phyloP scores from a whole-genome alignment of 129 eudicot genomes.

The Oenanthe sinensis region DNA sequence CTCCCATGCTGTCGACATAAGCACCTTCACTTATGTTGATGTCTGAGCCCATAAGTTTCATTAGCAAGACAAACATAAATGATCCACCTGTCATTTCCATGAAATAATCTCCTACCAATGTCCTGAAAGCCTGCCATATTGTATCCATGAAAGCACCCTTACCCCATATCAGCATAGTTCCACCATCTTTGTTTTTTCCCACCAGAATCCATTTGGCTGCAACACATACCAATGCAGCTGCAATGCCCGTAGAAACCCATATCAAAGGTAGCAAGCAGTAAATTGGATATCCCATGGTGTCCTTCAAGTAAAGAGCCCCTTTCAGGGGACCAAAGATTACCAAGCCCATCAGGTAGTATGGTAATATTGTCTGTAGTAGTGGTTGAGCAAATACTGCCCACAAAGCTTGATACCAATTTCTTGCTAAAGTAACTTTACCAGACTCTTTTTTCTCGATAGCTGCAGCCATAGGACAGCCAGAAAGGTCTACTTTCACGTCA shows the following conservation, averaged over 20 bases:
- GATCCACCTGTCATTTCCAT: conserved; percentile 70
- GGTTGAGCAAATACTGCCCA: conserved; percentile 71
- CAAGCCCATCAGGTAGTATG: conserved; percentile 56
- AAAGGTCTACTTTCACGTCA: conserved; percentile 78
- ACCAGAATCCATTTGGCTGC: conserved; percentile 59
- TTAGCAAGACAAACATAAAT: conserved; percentile 47
- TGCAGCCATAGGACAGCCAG: conserved; percentile 73
- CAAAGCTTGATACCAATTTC: conserved; percentile 49
- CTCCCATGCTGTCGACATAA: conserved; percentile 83
- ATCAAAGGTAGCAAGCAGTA: conserved; percentile 57
- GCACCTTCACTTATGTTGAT: conserved; percentile 44
- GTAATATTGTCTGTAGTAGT: conserved; percentile 57
- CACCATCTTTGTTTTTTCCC: conserved; percentile 67
- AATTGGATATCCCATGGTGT: conserved; percentile 35
- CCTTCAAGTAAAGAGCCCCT: conserved; percentile 26
- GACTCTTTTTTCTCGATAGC: conserved; percentile 20
- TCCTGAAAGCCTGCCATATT: conserved; percentile 77
- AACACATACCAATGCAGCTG: conserved; percentile 48
- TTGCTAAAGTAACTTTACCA: conserved; percentile 38
- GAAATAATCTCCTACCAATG: conserved; percentile 61
- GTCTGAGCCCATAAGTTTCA: conserved; percentile 69
- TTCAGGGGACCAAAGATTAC: conserved; percentile 43
- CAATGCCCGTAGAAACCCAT: conserved; percentile 56
- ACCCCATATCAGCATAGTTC: conserved; percentile 56
- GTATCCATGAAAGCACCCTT: conserved; percentile 61